phyloP scores from a whole-genome alignment of 2,329 filamentous ascomycete genomes.

The Fusarium neocosmosporiellum region DNA sequence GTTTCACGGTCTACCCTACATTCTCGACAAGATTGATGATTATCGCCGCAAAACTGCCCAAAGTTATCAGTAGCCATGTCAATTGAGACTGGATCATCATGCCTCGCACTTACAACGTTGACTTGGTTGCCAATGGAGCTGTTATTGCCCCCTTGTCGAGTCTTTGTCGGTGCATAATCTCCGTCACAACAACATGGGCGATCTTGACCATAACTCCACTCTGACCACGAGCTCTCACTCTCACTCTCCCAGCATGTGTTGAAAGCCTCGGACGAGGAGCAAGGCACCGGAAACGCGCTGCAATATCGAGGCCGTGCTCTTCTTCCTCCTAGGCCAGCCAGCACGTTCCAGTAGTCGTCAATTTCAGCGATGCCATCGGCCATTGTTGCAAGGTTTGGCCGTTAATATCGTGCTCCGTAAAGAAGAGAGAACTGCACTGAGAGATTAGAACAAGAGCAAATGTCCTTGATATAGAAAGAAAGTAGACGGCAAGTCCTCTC shows the following conservation, averaged over 20 bases:
- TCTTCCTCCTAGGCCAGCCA: background rate
- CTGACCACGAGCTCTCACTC: constrained; percentile 8
- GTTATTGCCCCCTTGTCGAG: background rate
- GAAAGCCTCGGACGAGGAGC: background rate
- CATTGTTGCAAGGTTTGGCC: constrained; percentile 8
- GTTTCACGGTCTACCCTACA: background rate
- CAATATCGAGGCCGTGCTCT: background rate
- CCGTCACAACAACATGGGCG: constrained; percentile 18
- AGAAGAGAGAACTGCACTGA: background rate
- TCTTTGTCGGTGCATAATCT: background rate
- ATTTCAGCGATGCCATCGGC: constrained; percentile 21
- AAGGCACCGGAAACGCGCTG: background rate
- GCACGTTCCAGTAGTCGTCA: constrained; percentile 7
- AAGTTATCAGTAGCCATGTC: background rate
- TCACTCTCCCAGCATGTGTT: constrained; percentile 13
- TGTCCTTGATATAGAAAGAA: background rate
- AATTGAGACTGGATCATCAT: background rate
- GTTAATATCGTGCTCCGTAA: background rate
- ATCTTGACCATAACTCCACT: constrained; percentile 11
- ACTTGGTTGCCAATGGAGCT: background rate
- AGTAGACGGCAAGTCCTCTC: background rate
- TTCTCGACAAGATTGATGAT: background rate
- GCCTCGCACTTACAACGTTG: background rate
- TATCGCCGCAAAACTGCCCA: constrained; percentile 1
- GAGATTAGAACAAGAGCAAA: too few relatives aligned